phyloP scores from a whole-genome alignment of 169 alveolate species.

The Eimeria necatrix region DNA sequence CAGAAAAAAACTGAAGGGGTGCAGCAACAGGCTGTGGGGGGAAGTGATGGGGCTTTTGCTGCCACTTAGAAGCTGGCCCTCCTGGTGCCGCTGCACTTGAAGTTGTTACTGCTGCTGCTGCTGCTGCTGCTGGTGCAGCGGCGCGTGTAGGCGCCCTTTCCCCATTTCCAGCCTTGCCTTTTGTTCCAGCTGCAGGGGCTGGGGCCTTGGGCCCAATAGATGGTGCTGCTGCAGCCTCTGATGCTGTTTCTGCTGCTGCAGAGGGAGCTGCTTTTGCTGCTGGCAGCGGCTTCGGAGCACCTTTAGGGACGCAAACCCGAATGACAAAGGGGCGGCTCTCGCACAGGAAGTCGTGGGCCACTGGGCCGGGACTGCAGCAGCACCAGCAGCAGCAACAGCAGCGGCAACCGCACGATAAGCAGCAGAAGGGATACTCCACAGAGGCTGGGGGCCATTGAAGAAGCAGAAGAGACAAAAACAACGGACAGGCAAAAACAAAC shows the following conservation, averaged over 20 bases:
- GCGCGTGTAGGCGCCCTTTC: not conserved
- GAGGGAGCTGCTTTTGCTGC: not conserved
- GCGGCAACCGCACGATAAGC: slow-evolving; percentile 3
- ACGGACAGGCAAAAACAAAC: not conserved
- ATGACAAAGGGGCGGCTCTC: slow-evolving; percentile 13
- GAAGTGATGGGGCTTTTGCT: slow-evolving; percentile 17
- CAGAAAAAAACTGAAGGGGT: not conserved
- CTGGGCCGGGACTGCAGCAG: slow-evolving; percentile 33
- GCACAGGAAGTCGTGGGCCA: slow-evolving; percentile 49
- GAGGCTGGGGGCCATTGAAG: not conserved
- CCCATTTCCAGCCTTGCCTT: not conserved
- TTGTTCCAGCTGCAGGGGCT: not conserved
- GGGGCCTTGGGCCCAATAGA: not conserved
- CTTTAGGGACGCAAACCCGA: slow-evolving; percentile 9
- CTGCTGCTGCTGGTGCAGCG: slow-evolving; percentile 16
- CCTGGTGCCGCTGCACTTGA: slow-evolving; percentile 4
- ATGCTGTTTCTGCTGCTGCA: slow-evolving; percentile 31
- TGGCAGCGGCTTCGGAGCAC: not conserved
- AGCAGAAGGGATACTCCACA: not conserved
- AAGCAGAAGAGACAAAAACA: not conserved
- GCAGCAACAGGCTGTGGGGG: not conserved
- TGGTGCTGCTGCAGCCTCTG: slow-evolving; percentile 53
- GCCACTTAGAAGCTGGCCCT: not conserved
- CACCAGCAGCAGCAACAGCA: slow-evolving; percentile 60
- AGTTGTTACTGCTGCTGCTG: slow-evolving; percentile 36